A percentile compares a stretch with the other conserved stretches of the same genome.
phyloP scores from a whole-genome alignment of 2,329 filamentous ascomycete species.

The Fusarium protoensiforme region DNA sequence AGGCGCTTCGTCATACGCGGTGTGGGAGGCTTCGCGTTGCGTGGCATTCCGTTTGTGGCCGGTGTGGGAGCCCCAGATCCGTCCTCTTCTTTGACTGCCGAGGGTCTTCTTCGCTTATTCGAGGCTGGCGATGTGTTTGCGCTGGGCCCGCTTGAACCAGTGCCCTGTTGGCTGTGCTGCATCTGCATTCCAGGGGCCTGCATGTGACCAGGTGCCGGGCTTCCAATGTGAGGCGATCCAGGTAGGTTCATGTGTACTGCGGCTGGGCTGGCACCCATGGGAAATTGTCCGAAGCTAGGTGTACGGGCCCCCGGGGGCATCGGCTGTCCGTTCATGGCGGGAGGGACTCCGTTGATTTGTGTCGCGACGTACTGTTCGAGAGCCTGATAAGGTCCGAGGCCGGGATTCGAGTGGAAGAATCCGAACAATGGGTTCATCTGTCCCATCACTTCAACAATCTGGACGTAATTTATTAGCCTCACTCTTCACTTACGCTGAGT shows the following conservation, averaged over 20 bases:
- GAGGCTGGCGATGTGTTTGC: constrained; percentile 74
- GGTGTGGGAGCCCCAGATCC: constrained; percentile 62
- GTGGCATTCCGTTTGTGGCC: constrained; percentile 60
- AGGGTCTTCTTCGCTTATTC: constrained; percentile 68
- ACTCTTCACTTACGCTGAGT: constrained; percentile 29
- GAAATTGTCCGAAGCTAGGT: constrained; percentile 67
- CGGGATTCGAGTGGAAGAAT: constrained; percentile 66
- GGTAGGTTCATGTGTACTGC: constrained; percentile 69
- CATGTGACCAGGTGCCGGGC: constrained; percentile 71
- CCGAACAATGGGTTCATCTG: constrained; percentile 74
- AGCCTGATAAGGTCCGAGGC: constrained; percentile 66
- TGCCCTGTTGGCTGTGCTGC: constrained; percentile 76
- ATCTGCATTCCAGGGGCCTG: constrained; percentile 74
- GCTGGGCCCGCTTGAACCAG: constrained; percentile 72
- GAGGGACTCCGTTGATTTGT: constrained; percentile 55
- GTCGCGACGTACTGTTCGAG: constrained; percentile 69
- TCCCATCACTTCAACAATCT: constrained; percentile 74
- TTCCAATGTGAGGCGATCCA: constrained; percentile 70
- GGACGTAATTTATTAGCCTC: constrained; percentile 37
- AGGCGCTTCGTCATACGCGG: constrained; percentile 67
- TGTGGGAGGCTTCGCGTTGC: constrained; percentile 66
- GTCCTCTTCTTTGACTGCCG: constrained; percentile 68
- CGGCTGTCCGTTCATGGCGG: constrained; percentile 60
- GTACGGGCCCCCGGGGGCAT: constrained; percentile 63
- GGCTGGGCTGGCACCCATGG: constrained; percentile 69